Evolutionary conservation across 768 basidiomycete species (phyloP).

Genomic region (Hydnomerulius pinastri): DNA sequence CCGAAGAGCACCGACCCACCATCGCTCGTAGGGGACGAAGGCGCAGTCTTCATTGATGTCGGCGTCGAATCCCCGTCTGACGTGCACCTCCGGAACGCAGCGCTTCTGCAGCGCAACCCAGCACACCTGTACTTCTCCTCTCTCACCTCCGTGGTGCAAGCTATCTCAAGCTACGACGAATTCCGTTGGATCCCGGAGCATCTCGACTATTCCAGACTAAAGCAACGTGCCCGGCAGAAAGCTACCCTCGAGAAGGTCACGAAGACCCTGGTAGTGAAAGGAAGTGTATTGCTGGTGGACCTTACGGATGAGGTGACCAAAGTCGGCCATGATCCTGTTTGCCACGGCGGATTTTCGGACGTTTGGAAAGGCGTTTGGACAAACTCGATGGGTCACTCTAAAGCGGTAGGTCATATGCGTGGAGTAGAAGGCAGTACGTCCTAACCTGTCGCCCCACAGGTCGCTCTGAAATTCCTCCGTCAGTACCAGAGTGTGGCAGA

Average conservation of each 20-base stretch:
- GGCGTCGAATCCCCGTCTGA: constrained; percentile 54
- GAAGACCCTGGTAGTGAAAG: constrained; percentile 55
- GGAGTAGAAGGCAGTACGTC: neutral
- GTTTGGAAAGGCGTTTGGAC: constrained; percentile 62
- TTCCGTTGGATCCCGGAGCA: constrained; percentile 56
- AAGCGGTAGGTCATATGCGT: constrained; percentile 13
- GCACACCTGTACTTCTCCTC: constrained; percentile 52
- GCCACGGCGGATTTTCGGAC: constrained; percentile 59
- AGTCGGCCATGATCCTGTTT: constrained; percentile 49
- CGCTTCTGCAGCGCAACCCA: constrained; percentile 57
- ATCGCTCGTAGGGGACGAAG: constrained; percentile 3
- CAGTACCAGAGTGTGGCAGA: constrained; percentile 47
- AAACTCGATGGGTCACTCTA: constrained; percentile 42
- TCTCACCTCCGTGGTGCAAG: constrained; percentile 50
- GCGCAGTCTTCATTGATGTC: constrained; percentile 42
- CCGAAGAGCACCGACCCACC: constrained; percentile 1
- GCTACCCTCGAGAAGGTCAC: constrained; percentile 54
- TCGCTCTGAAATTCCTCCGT: constrained; percentile 60
- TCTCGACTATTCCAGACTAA: constrained; percentile 55
- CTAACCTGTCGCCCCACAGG: constrained; percentile 32
- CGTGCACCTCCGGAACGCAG: constrained; percentile 61
- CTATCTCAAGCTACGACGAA: constrained; percentile 57
- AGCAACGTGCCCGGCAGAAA: constrained; percentile 59
- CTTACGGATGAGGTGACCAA: constrained; percentile 55
- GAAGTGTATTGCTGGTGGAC: constrained; percentile 49